phyloP scores from a whole-genome alignment of 768 basidiomycete genomes.

The Mycena leptocephala region DNA sequence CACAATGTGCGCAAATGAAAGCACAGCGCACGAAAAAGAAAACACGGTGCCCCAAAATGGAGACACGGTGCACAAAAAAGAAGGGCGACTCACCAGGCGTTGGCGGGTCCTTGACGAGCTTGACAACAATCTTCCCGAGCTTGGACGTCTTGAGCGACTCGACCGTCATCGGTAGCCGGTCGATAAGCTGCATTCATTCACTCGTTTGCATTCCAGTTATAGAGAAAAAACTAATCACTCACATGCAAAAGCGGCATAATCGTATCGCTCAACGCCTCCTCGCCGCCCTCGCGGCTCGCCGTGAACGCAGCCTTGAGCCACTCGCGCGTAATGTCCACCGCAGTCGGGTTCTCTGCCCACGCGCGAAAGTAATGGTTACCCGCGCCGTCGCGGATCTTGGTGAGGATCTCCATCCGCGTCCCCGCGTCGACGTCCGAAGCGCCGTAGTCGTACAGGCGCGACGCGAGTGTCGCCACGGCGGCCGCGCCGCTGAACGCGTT shows the following conservation, averaged over 20 bases:
- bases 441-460: constrained; percentile 73
- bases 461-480: constrained; percentile 76
- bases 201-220: neutral
- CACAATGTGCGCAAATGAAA: constrained; percentile 3
- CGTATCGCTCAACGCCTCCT: constrained; percentile 77
- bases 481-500: constrained; percentile 78
- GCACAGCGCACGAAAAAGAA: constrained; percentile 7
- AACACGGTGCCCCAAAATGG: constrained; percentile 8
- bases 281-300: constrained; percentile 49
- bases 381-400: constrained; percentile 87
- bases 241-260: constrained; percentile 92
- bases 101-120: constrained; percentile 82
- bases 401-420: constrained; percentile 83
- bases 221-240: constrained; percentile 53
- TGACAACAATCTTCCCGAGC: constrained; percentile 85
- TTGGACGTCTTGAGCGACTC: constrained; percentile 80
- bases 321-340: constrained; percentile 85
- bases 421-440: constrained; percentile 74
- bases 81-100: constrained; percentile 80
- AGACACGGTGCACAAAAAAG: constrained; percentile 23
- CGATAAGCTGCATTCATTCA: constrained; percentile 74
- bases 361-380: constrained; percentile 91
- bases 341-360: constrained; percentile 84
- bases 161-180: constrained; percentile 84
- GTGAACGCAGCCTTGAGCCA: constrained; percentile 85